Base-by-base conservation (phyloP, 345 rosid genomes). In the Limnanthes douglasii region DNA sequence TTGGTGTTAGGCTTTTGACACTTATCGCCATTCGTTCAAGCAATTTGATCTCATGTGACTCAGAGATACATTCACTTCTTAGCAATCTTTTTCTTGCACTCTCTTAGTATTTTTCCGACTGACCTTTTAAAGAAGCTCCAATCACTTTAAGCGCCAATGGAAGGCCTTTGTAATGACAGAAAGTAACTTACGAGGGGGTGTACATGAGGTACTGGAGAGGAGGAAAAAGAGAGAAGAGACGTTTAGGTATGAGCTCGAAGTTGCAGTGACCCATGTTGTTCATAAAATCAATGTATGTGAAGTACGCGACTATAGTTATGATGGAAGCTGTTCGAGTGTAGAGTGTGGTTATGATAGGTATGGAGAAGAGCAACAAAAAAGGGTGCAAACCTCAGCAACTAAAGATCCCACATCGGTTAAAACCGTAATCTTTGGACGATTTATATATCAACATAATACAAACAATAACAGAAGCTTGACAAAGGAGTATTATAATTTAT, bases 71-170 rank as follows among this genome's bases (percentile, higher is more conserved):
- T 68, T 83, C 84, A 15, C 95, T 78, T 47, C 55, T 61, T 3
- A 64, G 60, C 39, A 88, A 41, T 67, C 79, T 69, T 34, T 53
- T 60, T 60, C 34, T 55, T 0, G 80, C 97, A 26, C 86, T 64
- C 8, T 43, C 60, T 95, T 93, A 83, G 25, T 60, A 83, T 39
- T 50, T 68, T 44, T 77, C 86, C 34, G 71, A 64, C 35, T 59
- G 62, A 35, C 54, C 82, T 15, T 75, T 51, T 8, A 83, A 21
- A 8, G 93, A 74, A 65, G 92, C 78, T 11, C 97, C 95, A 7
- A 78, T 79, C 34, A 83, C 95, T 72, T 83, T 88, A 45, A 88
- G 95, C 37, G 97, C 97, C 61, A 83, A 59, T 24, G 95, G 97
- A 37, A 88, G 75, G 40, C 97, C 97, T 53, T 83, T 74, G n/a